Evolutionary conservation across 2,329 filamentous ascomycete species (phyloP).

Genomic region (Pseudocercospora crystallina): DNA sequence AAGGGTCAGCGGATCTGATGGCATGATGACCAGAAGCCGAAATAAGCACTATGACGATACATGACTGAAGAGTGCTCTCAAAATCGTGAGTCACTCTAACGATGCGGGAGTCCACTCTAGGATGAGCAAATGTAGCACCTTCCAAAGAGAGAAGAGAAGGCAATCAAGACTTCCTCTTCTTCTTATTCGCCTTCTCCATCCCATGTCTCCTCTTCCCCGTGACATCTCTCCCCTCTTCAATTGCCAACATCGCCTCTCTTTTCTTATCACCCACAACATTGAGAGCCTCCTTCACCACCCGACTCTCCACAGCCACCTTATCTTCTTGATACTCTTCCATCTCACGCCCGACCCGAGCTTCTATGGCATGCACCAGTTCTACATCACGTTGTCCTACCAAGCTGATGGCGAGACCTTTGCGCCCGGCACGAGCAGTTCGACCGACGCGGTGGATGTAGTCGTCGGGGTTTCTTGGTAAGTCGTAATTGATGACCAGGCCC

Average conservation of each 20-base stretch:
- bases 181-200: constrained; percentile 4
- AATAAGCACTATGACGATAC: too few species aligned
- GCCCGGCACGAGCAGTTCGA: constrained; percentile 88
- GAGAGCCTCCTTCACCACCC: constrained; percentile 79
- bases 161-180: neutral
- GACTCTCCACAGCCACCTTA: constrained; percentile 87
- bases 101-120: too few species aligned
- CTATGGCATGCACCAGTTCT: constrained; percentile 84
- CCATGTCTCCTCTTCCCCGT: constrained; percentile 66
- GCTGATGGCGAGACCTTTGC: constrained; percentile 77
- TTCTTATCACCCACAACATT: constrained; percentile 96
- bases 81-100: too few species aligned
- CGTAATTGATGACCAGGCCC: constrained; percentile 87
- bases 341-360: constrained; percentile 73
- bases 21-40: too few species aligned
- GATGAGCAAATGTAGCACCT: too few species aligned
- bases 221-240: constrained; percentile 89
- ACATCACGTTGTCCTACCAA: constrained; percentile 93
- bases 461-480: constrained; percentile 91
- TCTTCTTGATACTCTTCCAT: constrained; percentile 87
- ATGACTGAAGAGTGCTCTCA: too few species aligned
- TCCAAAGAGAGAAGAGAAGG: too few species aligned
- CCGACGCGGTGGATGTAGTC: constrained; percentile 97
- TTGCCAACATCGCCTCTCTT: constrained; percentile 82
- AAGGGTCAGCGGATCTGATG: too few species aligned